Percentiles rank a stretch among this genome's conserved stretches.
Conservation (phyloP, 176 grass and related monocot genomes). For the Avena insularis region DNA sequence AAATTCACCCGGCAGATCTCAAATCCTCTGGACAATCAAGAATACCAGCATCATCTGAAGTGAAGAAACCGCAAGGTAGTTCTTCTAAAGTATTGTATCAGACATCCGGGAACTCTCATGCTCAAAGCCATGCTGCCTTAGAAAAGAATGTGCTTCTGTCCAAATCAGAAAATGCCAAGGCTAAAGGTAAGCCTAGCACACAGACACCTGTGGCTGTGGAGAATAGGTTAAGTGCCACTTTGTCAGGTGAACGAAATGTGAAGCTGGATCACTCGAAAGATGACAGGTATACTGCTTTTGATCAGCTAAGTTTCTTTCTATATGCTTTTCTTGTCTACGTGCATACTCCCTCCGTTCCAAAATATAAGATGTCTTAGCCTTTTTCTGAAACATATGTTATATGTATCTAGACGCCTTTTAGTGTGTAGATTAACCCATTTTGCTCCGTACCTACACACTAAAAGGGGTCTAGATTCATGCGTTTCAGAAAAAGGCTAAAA, state of each 20-base stretch:
- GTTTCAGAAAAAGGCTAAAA: too few species aligned
- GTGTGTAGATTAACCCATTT: too few species aligned
- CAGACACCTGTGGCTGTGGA: slow-evolving; percentile 45
- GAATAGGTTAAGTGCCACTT: slow-evolving; percentile 48
- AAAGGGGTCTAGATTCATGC: too few species aligned
- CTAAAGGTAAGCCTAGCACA: slow-evolving; percentile 53
- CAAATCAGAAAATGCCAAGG: slow-evolving; percentile 73
- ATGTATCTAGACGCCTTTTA: too few species aligned
- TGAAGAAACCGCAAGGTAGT: slow-evolving; percentile 63
- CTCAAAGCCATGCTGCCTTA: slow-evolving; percentile 40
- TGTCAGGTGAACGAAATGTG: slow-evolving; percentile 50
- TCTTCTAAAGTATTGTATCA: slow-evolving; percentile 65
- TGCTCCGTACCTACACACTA: too few species aligned
- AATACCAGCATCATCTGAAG: slow-evolving; percentile 47
- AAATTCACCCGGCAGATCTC: slow-evolving; percentile 46
- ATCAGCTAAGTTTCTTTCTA: slow-evolving; percentile 8
- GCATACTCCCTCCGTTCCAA: neutral
- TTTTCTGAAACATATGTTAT: too few species aligned
- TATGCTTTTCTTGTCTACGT: neutral
- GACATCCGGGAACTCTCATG: slow-evolving; percentile 55
- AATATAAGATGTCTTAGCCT: too few species aligned
- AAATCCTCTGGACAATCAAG: slow-evolving; percentile 59
- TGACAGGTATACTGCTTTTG: slow-evolving; percentile 64
- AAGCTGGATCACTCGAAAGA: slow-evolving; percentile 59
- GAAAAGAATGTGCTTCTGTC: slow-evolving; percentile 55